phyloP scores from a whole-genome alignment of 257 asterid genomes.

The Nicotiana noctiflora region DNA sequence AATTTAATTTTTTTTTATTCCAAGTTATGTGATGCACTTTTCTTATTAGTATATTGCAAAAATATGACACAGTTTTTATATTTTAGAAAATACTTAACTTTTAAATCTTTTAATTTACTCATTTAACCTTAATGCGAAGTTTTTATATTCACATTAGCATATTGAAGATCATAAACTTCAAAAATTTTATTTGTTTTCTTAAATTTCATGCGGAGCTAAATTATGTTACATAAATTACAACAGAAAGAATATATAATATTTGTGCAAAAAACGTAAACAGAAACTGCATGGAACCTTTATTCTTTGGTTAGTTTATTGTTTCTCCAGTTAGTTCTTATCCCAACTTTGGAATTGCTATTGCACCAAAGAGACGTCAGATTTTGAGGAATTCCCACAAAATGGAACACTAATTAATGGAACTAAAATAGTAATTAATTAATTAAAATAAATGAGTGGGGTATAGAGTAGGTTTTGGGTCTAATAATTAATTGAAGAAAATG shows the following conservation, averaged over 20 bases:
- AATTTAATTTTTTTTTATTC: background rate
- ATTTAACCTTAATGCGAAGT: no score
- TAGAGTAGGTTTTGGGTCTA: constrained; percentile 17
- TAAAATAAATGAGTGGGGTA: background rate
- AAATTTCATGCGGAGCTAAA: no score
- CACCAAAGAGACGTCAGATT: constrained; percentile 18
- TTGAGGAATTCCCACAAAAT: constrained; percentile 36
- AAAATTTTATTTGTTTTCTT: no score
- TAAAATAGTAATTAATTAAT: background rate
- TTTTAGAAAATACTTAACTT: no score
- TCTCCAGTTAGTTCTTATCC: constrained; percentile 27
- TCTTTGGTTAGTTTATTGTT: background rate
- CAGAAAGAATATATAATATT: no score
- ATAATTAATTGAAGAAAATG: background rate
- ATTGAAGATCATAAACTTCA: no score
- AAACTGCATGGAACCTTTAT: constrained; percentile 27
- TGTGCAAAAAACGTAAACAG: background rate
- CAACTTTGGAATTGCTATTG: constrained; percentile 14
- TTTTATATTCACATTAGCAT: no score
- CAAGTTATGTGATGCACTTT: no score
- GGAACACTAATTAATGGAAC: background rate
- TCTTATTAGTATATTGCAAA: no score
- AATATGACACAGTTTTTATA: no score
- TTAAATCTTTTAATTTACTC: no score
- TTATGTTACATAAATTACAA: no score